Conservation (phyloP, 225 moss, liverwort and hornwort species). For the Polytrichum commune region DNA sequence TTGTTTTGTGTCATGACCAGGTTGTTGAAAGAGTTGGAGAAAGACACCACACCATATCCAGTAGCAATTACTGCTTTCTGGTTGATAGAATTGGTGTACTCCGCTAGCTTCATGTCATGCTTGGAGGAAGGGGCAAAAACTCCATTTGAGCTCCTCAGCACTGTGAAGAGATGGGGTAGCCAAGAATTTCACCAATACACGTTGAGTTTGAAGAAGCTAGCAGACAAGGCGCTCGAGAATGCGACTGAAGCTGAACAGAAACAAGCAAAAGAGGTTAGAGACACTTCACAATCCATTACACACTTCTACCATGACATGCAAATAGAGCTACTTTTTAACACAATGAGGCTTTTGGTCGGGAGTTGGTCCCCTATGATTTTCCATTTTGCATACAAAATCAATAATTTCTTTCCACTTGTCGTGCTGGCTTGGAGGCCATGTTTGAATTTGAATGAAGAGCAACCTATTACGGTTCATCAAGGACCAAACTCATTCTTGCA, state of each 20-base stretch:
- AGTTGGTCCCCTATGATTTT: no score
- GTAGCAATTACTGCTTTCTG: slow-evolving; percentile 64
- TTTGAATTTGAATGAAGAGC: no score
- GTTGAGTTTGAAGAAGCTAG: slow-evolving; percentile 38
- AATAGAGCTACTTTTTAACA: no score
- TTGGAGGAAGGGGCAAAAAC: slow-evolving; percentile 59
- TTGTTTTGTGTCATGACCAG: slow-evolving; percentile 20
- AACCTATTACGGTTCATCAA: no score
- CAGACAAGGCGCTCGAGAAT: slow-evolving; percentile 56
- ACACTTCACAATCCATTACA: not conserved
- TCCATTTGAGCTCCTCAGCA: slow-evolving; percentile 57
- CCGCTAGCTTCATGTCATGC: slow-evolving; percentile 75
- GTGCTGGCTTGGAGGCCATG: no score
- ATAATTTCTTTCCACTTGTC: no score
- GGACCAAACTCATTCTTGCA: no score
- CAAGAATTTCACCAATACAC: slow-evolving; percentile 61
- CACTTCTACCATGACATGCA: no score
- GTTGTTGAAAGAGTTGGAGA: slow-evolving; percentile 53
- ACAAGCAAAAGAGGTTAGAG: slow-evolving; percentile 32
- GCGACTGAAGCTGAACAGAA: slow-evolving; percentile 34
- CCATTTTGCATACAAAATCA: no score
- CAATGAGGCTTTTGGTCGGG: no score
- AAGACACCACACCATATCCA: slow-evolving; percentile 42
- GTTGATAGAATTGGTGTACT: slow-evolving; percentile 83
- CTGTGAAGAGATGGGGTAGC: slow-evolving; percentile 83